These are phyloP conservation scores for Phytophthora macrochlamydospora DNA, from an alignment of 352 stramenopile species.

Conservation along the genomic window DNA sequence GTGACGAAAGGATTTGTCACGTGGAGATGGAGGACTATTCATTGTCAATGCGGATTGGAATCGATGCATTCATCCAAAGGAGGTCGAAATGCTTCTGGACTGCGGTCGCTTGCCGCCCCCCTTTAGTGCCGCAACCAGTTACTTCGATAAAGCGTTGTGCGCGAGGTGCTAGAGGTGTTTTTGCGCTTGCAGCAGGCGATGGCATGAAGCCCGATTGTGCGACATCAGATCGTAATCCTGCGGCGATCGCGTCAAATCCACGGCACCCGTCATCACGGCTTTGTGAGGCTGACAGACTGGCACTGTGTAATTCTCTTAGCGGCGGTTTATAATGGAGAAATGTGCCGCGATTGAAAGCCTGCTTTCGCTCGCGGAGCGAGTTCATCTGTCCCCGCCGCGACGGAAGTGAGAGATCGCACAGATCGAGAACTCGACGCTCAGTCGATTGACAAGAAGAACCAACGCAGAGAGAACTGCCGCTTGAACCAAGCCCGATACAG, in stretches of 20 bases:
- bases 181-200: not conserved
- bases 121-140: too few relatives aligned
- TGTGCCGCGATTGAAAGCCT: not conserved
- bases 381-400: too few relatives aligned
- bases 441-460: not conserved
- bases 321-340: not conserved
- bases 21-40: too few relatives aligned
- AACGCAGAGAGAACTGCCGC: not conserved
- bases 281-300: not conserved
- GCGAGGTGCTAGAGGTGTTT: not conserved
- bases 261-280: not conserved
- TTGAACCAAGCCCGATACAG: not conserved
- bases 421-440: not conserved
- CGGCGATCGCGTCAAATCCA: not conserved
- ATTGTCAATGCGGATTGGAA: too few relatives aligned
- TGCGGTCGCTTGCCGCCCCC: too few relatives aligned
- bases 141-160: too few relatives aligned
- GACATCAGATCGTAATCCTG: not conserved
- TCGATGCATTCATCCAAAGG: too few relatives aligned
- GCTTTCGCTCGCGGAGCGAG: not conserved
- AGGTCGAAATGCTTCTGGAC: too few relatives aligned
- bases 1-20: too few relatives aligned
- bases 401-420: too few relatives aligned
- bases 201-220: not conserved
- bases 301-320: not conserved